Base-by-base conservation (phyloP, 2,329 filamentous ascomycete genomes). In the Trichoderma asperellum region DNA sequence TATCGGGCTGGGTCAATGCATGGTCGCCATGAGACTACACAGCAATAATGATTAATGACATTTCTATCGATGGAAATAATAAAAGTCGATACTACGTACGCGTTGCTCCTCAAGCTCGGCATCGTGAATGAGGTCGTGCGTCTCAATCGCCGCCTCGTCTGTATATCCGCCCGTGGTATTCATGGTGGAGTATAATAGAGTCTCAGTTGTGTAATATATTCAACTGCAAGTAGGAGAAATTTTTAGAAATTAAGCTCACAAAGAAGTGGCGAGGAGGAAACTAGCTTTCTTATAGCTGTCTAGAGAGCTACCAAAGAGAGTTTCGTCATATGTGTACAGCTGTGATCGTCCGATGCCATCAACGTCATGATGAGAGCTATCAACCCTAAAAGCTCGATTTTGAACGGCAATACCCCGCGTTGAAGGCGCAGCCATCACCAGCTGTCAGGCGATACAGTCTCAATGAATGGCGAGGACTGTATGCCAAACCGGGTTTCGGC, bases 31-130 rank as follows among this genome's bases (percentile, higher is more conserved):
- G 69, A 2, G 37, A 66, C 69, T 68, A 56, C 7, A 40, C 10
- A 47, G 11, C n/a, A 27, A 11, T 34, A 7, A 14, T 21, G 5
- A 14, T 53, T 12, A 63, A 29, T 12, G 2, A 29, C n/a, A 18
- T n/a, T 52, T 53, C 21, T 7, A 18, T 8, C 5, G 37, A 18
- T 7, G 2, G n/a, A 32, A 1, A n/a, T 24, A 7, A 10, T 12
- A 5, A 40, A 16, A 29, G 8, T 40, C 2, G 16, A 2, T 34
- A 14, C 16, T 14, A 24, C 7, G 12, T 55, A 70, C 67, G 59
- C 73, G 74, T 61, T 79, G 77, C 63, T 79, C 77, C 57, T 79
- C 77, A 0, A 74, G n/a, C 61, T 80, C 78, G 35, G 78, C 78
- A 4, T 73, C 66, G 60, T 79, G 77, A 21, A 80, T 80, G 56